Evolutionary conservation across 345 rosid genomes (phyloP).

Genomic region (Rhizophora mangle): DNA sequence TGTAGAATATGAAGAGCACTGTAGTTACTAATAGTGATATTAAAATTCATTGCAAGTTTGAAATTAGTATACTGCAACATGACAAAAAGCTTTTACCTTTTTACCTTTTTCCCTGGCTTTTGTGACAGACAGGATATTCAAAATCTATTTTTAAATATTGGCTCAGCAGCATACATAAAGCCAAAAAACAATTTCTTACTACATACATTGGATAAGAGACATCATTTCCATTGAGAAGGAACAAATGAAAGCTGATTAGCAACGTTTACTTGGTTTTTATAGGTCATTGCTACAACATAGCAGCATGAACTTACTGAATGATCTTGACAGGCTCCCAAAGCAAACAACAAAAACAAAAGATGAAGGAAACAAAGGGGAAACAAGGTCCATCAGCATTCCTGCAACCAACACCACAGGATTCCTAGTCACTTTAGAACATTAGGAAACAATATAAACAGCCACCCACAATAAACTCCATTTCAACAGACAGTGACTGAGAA

Average conservation of each 20-base stretch:
- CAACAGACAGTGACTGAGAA: too few relatives aligned
- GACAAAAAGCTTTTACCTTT: too few relatives aligned
- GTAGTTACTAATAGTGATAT: background rate
- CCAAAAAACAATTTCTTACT: too few relatives aligned
- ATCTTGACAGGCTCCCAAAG: conserved; percentile 92
- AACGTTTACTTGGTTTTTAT: background rate
- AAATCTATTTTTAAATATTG: too few relatives aligned
- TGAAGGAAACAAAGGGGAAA: conserved; percentile 88
- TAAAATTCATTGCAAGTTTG: background rate
- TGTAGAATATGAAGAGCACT: background rate
- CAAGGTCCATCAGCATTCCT: conserved; percentile 98
- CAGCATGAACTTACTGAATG: conserved; percentile 69
- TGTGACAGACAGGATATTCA: too few relatives aligned
- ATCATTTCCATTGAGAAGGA: background rate
- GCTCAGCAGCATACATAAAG: too few relatives aligned
- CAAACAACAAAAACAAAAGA: conserved; percentile 88
- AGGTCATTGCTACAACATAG: background rate
- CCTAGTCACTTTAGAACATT: conserved; percentile 8
- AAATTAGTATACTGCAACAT: too few relatives aligned
- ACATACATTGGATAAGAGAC: too few relatives aligned
- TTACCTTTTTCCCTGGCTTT: too few relatives aligned
- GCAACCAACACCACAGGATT: conserved; percentile 31
- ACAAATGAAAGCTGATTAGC: background rate
- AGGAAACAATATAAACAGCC: background rate
- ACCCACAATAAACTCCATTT: too few relatives aligned